Percentiles rank a stretch among this genome's conserved stretches.
phyloP scores from a whole-genome alignment of 2,329 filamentous ascomycete species.

The Malbranchea cinnamomea region DNA sequence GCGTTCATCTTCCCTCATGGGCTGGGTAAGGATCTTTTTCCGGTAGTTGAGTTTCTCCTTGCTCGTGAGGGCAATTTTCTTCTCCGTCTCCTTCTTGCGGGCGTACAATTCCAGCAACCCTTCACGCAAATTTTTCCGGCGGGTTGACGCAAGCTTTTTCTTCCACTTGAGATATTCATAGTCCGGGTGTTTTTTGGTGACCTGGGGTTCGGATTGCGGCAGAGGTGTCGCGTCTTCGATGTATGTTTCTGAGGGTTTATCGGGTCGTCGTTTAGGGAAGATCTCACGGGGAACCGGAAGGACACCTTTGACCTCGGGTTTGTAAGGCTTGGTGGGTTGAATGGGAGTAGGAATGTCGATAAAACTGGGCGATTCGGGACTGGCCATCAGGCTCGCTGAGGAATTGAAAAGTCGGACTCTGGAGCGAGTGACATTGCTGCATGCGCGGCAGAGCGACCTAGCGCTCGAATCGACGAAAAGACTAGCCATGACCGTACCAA shows the following conservation, averaged over 20 bases:
- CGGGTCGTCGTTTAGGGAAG: constrained; percentile 47
- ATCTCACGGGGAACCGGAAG: constrained; percentile 72
- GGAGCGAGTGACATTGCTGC: constrained; percentile 19
- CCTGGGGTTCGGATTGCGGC: constrained; percentile 26
- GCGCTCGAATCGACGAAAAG: constrained; percentile 6
- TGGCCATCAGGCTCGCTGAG: constrained; percentile 21
- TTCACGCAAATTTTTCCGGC: constrained; percentile 56
- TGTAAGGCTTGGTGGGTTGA: constrained; percentile 47
- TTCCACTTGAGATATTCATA: constrained; percentile 49
- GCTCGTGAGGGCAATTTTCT: constrained; percentile 26
- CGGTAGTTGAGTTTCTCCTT: constrained; percentile 35
- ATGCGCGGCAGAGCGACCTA: constrained; percentile 19
- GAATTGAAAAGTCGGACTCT: constrained; percentile 27
- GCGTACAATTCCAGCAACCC: constrained; percentile 55
- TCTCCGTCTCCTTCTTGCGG: constrained; percentile 41
- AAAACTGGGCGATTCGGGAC: constrained; percentile 74
- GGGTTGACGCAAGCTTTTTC: constrained; percentile 52
- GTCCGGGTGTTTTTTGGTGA: constrained; percentile 24
- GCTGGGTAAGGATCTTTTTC: constrained; percentile 41
- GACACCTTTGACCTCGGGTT: constrained; percentile 51
- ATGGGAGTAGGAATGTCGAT: constrained; percentile 64
- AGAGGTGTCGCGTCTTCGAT: constrained; percentile 43
- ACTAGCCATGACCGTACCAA: constrained; percentile 11
- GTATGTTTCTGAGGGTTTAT: constrained; percentile 50
- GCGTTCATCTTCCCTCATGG: constrained; percentile 60